Conservation (phyloP, 2,329 filamentous ascomycete genomes). For the Amauroascus niger region DNA sequence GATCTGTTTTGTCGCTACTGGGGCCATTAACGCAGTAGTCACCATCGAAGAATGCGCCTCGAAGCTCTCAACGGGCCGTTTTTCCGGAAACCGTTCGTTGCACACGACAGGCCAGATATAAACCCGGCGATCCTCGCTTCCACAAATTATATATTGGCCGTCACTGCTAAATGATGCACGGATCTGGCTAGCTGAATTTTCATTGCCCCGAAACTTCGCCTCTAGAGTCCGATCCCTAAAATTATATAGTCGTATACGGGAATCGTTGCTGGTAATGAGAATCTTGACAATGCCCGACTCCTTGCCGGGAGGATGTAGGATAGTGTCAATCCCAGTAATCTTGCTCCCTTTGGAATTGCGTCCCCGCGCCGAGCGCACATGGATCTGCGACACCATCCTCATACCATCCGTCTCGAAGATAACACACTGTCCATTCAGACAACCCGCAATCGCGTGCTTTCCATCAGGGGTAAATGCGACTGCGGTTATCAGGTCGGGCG, state of each 20-base stretch:
- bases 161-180: conserved; percentile 82
- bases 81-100: conserved; percentile 61
- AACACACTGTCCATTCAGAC: conserved; percentile 71
- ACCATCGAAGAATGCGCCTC: conserved; percentile 84
- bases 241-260: conserved; percentile 80
- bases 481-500: conserved; percentile 83
- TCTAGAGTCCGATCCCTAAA: conserved; percentile 75
- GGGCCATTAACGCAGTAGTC: conserved; percentile 79
- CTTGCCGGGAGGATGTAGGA: conserved; percentile 48
- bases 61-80: conserved; percentile 76
- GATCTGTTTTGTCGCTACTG: conserved; percentile 63
- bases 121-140: conserved; percentile 79
- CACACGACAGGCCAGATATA: conserved; percentile 76
- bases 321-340: conserved; percentile 84
- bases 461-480: conserved; percentile 91
- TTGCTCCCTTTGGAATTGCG: conserved; percentile 96
- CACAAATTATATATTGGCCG: conserved; percentile 75
- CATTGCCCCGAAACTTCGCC: conserved; percentile 82
- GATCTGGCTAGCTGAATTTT: conserved; percentile 84
- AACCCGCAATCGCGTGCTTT: conserved; percentile 77
- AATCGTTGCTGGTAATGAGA: conserved; percentile 90
- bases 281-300: conserved; percentile 64
- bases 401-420: conserved; percentile 91
- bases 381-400: conserved; percentile 73
- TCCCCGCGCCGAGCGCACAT: conserved; percentile 84